Evolutionary conservation across 2,329 filamentous ascomycete genomes (phyloP), one percentile per base, ranked within the genome.

Genomic region (Nothopassalora personata): DNA sequence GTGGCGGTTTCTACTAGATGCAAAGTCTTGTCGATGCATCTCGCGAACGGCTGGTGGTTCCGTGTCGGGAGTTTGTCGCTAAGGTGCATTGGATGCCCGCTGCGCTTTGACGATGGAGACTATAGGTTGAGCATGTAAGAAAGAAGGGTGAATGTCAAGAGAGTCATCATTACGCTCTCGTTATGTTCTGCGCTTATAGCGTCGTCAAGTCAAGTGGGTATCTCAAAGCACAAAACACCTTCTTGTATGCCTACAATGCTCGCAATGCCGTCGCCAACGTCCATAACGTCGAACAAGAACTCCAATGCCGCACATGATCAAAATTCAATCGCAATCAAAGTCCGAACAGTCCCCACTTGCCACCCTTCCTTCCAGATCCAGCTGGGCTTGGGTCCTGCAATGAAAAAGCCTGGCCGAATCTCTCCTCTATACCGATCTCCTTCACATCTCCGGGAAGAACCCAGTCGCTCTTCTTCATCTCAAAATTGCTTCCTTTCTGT

Each of bases 371-470:
- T 15, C 19, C 36, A 28, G 19, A 39, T 46, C 56, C 56, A 23
- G 27, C 51, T 43, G 56, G 56, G n/a, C 18, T 33, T 19, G 51
- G 51, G 18, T 66, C 64, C 5, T 61, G 53, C 49, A 66, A 50
- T 11, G 48, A 54, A 45, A 66, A 66, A 2, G 60, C 60, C 8
- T 58, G 59, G 15, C 43, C 53, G 23, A 66, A 66, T 33, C 64
- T 39, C 13, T 65, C 64, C 56, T 66, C 64, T 27, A 66, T 51
- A 33, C 64, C 64, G n/a, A 58, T 60, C 51, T 64, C 61, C 47
- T 60, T 63, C 34, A 57, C 50, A 50, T 66, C 64, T 3, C 61
- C 56, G n/a, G 63, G 59, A 7, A 66, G 46, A 5, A 57, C 54
- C 63, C 63, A 65, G 28, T 34, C 61, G 39, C 64, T 62, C 54